A percentile compares a stretch with the other conserved stretches of the same genome.
These are phyloP conservation scores for Saccharata proteae DNA, from an alignment of 2,329 filamentous ascomycete species.

Conservation along the genomic window DNA sequence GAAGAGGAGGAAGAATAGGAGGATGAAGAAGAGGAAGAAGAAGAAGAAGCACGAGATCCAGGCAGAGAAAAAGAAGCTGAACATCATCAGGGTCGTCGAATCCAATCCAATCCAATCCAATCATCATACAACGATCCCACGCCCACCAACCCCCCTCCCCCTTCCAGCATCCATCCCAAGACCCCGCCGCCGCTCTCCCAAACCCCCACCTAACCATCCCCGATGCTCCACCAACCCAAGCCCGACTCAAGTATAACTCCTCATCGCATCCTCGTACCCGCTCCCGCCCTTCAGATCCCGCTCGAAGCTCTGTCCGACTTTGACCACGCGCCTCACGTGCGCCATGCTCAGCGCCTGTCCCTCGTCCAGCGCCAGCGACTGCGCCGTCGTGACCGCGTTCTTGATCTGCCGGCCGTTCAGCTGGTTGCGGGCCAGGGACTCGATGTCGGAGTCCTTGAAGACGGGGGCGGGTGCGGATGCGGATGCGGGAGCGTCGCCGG, in stretches of 20 bases:
- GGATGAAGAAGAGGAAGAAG: not conserved
- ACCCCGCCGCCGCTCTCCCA: no score
- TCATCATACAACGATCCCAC: no score
- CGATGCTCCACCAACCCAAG: no score
- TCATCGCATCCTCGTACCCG: conserved; percentile 75
- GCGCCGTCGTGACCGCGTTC: conserved; percentile 72
- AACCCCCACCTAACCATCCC: no score
- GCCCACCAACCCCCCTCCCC: not conserved
- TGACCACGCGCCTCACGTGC: conserved; percentile 72
- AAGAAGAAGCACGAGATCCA: not conserved
- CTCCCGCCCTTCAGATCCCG: conserved; percentile 69
- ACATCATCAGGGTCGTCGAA: no score
- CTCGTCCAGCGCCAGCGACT: conserved; percentile 70
- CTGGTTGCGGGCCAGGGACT: conserved; percentile 52
- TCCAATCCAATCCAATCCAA: no score
- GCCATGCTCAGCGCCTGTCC: conserved; percentile 59
- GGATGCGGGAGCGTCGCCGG: conserved; percentile 24
- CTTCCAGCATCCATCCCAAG: no score
- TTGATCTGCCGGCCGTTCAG: conserved; percentile 73
- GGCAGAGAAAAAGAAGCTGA: no score
- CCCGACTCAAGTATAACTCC: conserved; percentile 51
- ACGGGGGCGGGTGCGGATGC: conserved; percentile 44
- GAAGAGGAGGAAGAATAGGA: not conserved
- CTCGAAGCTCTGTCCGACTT: conserved; percentile 73
- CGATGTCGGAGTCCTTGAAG: conserved; percentile 57